Evolutionary conservation across 192 early-diverging fungal genomes (phyloP).

Genomic region (Coemansia sp.): DNA sequence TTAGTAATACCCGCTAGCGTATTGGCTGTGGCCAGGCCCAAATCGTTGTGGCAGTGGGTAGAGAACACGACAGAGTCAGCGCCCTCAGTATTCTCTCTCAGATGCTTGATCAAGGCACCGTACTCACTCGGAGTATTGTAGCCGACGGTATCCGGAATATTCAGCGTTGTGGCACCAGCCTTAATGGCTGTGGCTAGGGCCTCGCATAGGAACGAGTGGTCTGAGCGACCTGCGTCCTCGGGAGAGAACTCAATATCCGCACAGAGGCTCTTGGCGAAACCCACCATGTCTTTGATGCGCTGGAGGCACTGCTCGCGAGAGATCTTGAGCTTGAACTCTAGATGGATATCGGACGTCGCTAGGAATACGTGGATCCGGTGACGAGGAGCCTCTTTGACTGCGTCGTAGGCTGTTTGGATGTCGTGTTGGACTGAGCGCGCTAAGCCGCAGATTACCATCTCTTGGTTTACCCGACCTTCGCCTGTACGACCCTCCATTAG

Average conservation of each 20-base stretch:
- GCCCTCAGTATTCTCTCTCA: constrained; percentile 74
- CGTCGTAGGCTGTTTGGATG: constrained; percentile 88
- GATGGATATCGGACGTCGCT: constrained; percentile 96
- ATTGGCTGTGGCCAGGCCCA: constrained; percentile 96
- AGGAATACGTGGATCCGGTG: constrained; percentile 95
- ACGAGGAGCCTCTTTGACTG: constrained; percentile 80
- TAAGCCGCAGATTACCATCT: constrained; percentile 89
- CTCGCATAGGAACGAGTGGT: constrained; percentile 85
- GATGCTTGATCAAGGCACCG: constrained; percentile 81
- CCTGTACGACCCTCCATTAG: constrained; percentile 79
- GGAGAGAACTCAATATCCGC: constrained; percentile 93
- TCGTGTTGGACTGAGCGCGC: constrained; percentile 84
- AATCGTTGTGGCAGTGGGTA: constrained; percentile 98
- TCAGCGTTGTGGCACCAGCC: constrained; percentile 93
- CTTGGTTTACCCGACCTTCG: constrained; percentile 61
- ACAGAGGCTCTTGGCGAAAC: constrained; percentile 76
- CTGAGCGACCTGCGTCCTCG: constrained; percentile 92
- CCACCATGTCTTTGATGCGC: constrained; percentile 79
- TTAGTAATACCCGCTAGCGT: constrained; percentile 87
- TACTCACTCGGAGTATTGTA: constrained; percentile 93
- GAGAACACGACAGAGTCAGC: constrained; percentile 79
- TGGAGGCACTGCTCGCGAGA: constrained; percentile 81
- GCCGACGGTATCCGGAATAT: constrained; percentile 98
- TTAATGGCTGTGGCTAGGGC: constrained; percentile 81
- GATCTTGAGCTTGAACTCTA: constrained; percentile 94